Percentiles rank a stretch among this genome's conserved stretches.
Evolutionary conservation across 2,329 filamentous ascomycete species (phyloP).

Genomic region (Ophiocordyceps robertsii): DNA sequence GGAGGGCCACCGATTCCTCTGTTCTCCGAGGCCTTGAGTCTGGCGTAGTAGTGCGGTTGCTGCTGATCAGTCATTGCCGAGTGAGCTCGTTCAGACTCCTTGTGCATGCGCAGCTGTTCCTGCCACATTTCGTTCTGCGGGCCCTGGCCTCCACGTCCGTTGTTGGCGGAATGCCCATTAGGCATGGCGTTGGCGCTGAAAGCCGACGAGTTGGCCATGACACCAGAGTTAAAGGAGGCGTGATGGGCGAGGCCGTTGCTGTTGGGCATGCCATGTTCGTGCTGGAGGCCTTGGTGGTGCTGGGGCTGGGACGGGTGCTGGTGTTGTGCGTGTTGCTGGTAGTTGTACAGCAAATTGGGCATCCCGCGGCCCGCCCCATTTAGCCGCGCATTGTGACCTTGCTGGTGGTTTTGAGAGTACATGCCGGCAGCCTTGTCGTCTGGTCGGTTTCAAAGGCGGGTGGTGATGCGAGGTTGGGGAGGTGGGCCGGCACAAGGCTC

Average conservation of each 20-base stretch:
- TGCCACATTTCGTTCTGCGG: constrained; percentile 65
- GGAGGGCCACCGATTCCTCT: constrained; percentile 47
- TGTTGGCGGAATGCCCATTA: constrained; percentile 39
- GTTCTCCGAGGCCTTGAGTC: constrained; percentile 57
- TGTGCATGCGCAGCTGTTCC: constrained; percentile 69
- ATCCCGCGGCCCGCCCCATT: constrained; percentile 47
- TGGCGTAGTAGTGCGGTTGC: constrained; percentile 57
- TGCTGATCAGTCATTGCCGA: constrained; percentile 56
- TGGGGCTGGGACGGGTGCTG: constrained; percentile 53
- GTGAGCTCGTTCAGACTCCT: constrained; percentile 61
- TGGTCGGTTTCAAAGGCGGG: neutral
- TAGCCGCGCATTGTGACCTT: constrained; percentile 62
- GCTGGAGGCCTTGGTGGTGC: constrained; percentile 46
- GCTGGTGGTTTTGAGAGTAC: constrained; percentile 61
- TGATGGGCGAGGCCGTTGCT: constrained; percentile 39
- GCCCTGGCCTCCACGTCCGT: constrained; percentile 33
- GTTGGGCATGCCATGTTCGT: constrained; percentile 41
- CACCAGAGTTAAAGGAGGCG: constrained; percentile 18
- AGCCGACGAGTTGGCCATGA: constrained; percentile 50
- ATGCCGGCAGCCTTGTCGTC: constrained; percentile 33
- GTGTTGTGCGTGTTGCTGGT: constrained; percentile 45
- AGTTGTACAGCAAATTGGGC: constrained; percentile 55
- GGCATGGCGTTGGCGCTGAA: constrained; percentile 41
- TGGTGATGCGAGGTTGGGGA: neutral
- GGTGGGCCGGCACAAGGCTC: constrained; percentile 15